Conservation (phyloP, 2,329 filamentous ascomycete species). For the Sarocladium brachiariae region DNA sequence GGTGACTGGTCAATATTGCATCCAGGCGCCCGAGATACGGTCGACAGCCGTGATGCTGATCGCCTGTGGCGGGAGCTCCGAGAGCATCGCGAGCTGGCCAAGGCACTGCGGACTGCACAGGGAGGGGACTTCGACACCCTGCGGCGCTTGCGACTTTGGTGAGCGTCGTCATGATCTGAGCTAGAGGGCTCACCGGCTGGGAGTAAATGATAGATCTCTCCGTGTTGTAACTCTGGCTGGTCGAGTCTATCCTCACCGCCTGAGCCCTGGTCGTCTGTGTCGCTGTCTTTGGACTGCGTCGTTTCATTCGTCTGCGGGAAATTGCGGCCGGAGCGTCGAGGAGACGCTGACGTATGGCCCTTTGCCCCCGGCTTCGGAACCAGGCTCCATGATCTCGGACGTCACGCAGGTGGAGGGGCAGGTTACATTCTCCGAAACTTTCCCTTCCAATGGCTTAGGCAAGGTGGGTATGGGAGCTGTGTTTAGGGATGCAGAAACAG, state of each 20-base stretch:
- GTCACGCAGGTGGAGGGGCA: background rate
- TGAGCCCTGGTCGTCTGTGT: background rate
- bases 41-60: background rate
- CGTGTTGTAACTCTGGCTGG: background rate
- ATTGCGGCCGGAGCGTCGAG: background rate
- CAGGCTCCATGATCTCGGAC: background rate
- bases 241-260: background rate
- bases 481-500: background rate
- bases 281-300: background rate
- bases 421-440: background rate
- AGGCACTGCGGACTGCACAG: background rate
- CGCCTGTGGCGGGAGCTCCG: background rate
- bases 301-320: background rate
- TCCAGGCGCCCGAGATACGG: background rate
- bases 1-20: background rate
- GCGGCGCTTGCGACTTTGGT: background rate
- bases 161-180: background rate
- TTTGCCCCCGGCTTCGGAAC: background rate
- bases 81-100: background rate
- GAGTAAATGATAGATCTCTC: background rate
- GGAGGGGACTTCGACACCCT: background rate
- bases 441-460: background rate
- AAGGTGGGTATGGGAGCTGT: background rate
- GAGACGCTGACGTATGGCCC: background rate
- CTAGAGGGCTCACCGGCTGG: background rate